Evolutionary conservation across 345 rosid species (phyloP), one percentile per base, ranked within the genome.

Genomic region (Citrus inodora): DNA sequence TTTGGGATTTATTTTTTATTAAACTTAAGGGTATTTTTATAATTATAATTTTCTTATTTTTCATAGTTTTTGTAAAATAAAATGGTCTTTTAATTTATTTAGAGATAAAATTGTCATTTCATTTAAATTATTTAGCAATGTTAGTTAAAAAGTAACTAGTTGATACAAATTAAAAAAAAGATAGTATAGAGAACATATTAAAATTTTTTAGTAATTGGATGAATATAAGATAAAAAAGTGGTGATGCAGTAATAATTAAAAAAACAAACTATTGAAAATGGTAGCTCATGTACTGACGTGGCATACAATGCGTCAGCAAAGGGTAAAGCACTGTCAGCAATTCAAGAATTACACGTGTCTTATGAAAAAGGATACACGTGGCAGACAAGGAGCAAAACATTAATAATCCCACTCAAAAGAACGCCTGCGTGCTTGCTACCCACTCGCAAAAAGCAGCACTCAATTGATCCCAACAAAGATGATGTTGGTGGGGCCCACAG

Each of bases 281-380:
- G 5, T 0, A 7, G 22, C 1, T 5, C 21, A 6, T 22, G 13
- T 63, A 5, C 32, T 64, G 71, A 65, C 71, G 28, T 65, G 63
- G 71, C 7, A 32, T 8, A 1, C 2, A 28, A 46, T 63, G 77
- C 76, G 81, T 78, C 86, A 87, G 22, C 65, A 1, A 28, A 70
- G 74, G 83, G 90, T 73, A 32, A 37, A 48, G 22, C 0, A 59
- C 16, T 61, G 84, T 85, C 82, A 82, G 83, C 84, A 60, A 19
- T 2, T 3, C 22, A 3, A 17, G 21, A 2, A 2, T 4, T 22
- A 24, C 76, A 80, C 68, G 67, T 79, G 84, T 73, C 1, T 0
- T 17, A 1, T 0, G 0, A 2, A 4, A 2, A 1, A 6, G 3
- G 0, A 27, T 25, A 58, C 81, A 79, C 79, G 83, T 84, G 78